Percentiles rank a stretch among this genome's conserved stretches.
phyloP scores from a whole-genome alignment of 2,329 filamentous ascomycete genomes.

The Monilinia fructigena region DNA sequence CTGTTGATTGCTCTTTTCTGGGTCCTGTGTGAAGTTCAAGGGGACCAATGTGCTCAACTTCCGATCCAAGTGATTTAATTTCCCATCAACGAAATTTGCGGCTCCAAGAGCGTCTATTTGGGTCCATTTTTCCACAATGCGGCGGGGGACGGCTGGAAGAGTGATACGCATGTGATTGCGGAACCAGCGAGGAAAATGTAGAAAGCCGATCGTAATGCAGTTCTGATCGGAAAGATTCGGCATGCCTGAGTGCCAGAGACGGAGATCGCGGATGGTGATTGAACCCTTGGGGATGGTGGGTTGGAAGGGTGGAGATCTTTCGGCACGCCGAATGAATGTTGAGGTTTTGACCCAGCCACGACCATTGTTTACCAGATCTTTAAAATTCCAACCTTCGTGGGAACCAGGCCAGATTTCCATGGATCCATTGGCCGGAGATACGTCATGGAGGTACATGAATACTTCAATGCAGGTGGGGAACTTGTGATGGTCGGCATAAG shows the following conservation, averaged over 20 bases:
- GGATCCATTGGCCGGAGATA: constrained; percentile 46
- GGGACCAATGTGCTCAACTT: background rate
- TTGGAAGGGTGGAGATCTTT: constrained; percentile 22
- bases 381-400: constrained; percentile 37
- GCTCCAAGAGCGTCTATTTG: constrained; percentile 14
- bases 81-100: constrained; percentile 10
- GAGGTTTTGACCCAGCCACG: constrained; percentile 31
- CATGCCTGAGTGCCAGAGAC: constrained; percentile 53
- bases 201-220: constrained; percentile 53
- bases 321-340: constrained; percentile 36
- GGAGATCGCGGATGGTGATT: constrained; percentile 25
- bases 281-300: constrained; percentile 22
- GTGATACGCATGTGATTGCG: constrained; percentile 15
- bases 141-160: background rate
- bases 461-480: constrained; percentile 50
- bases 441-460: constrained; percentile 49
- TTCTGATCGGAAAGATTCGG: constrained; percentile 51
- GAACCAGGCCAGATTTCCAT: constrained; percentile 54
- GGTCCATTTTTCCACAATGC: constrained; percentile 5
- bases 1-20: background rate
- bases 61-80: constrained; percentile 6
- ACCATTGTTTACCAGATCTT: constrained; percentile 16
- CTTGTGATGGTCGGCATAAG: constrained; percentile 54
- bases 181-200: constrained; percentile 24
- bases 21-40: constrained; percentile 20